phyloP scores from a whole-genome alignment of 768 basidiomycete species.

The Panaeolus papilionaceus region DNA sequence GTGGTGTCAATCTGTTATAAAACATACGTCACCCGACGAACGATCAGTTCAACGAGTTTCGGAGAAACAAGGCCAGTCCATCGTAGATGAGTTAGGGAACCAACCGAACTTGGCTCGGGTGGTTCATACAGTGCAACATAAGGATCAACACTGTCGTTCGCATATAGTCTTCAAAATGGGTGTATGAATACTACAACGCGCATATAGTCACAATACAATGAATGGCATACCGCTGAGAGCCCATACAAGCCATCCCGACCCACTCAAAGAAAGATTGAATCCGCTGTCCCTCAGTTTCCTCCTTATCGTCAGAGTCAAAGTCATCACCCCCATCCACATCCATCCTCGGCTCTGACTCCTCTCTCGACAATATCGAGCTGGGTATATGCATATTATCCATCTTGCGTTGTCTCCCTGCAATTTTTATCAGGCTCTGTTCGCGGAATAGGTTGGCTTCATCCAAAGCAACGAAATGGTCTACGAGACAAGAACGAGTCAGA shows the following conservation, averaged over 20 bases:
- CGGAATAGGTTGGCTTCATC: not conserved
- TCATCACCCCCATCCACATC: slow-evolving; percentile 15
- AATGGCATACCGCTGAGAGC: slow-evolving; percentile 61
- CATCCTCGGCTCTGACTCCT: slow-evolving; percentile 20
- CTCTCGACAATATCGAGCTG: slow-evolving; percentile 32
- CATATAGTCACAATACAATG: slow-evolving; percentile 3
- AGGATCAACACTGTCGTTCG: slow-evolving; percentile 70
- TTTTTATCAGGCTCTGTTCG: not conserved
- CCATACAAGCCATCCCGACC: slow-evolving; percentile 73
- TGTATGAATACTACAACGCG: not conserved
- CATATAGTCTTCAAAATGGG: slow-evolving; percentile 50
- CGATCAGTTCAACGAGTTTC: slow-evolving; percentile 56
- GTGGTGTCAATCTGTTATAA: not conserved
- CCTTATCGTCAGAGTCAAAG: slow-evolving; percentile 33
- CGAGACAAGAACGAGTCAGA: not conserved
- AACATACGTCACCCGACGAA: slow-evolving; percentile 53
- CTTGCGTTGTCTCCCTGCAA: slow-evolving; percentile 24
- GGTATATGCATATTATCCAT: slow-evolving; percentile 49
- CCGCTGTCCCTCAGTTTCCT: slow-evolving; percentile 57
- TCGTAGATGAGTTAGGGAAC: slow-evolving; percentile 55
- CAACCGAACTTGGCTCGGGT: slow-evolving; percentile 51
- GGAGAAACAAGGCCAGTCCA: slow-evolving; percentile 67
- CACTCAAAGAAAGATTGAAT: slow-evolving; percentile 66
- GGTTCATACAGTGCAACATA: slow-evolving; percentile 71
- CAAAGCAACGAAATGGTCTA: not conserved